Percentiles rank a stretch among this genome's conserved stretches.
Evolutionary conservation across 2,329 filamentous ascomycete species (phyloP).

Genomic region (Apiospora aurea): DNA sequence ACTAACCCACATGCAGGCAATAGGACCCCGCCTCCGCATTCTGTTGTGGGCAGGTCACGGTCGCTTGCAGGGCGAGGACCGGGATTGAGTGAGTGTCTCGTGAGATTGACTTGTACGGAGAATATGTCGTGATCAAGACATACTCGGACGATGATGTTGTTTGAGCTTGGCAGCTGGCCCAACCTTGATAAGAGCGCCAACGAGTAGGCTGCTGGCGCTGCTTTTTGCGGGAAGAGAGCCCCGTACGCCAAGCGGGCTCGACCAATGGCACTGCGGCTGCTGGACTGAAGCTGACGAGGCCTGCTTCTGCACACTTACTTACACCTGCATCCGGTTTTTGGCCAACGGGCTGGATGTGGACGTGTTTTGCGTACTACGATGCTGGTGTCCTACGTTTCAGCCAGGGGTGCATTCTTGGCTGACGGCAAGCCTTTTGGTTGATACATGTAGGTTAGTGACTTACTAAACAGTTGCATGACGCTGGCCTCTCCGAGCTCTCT

Average conservation of each 20-base stretch:
- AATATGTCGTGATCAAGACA: background rate
- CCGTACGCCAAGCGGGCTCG: background rate
- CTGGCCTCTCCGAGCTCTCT: background rate
- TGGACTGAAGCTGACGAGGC: slow-evolving; percentile 9
- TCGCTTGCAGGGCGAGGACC: background rate
- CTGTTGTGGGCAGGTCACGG: slow-evolving; percentile 11
- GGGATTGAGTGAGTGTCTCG: background rate
- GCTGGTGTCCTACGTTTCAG: slow-evolving; percentile 11
- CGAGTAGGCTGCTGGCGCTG: background rate
- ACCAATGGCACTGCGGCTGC: background rate
- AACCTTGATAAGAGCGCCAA: background rate
- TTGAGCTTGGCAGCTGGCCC: too few relatives aligned
- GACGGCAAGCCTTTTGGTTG: background rate
- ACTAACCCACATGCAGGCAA: background rate
- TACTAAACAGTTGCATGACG: background rate
- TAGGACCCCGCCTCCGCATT: slow-evolving; percentile 20
- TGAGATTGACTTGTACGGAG: background rate
- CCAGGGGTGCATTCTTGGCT: background rate
- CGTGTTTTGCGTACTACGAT: too few relatives aligned
- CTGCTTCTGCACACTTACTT: background rate
- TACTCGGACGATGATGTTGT: background rate
- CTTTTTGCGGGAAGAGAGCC: slow-evolving; percentile 3
- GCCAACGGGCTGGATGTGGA: slow-evolving; percentile 10
- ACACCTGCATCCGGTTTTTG: background rate
- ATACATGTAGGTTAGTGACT: too few relatives aligned